These are phyloP conservation scores for Colletotrichum endophyticum DNA, from an alignment of 2,329 filamentous ascomycete genomes.

Conservation along the genomic window DNA sequence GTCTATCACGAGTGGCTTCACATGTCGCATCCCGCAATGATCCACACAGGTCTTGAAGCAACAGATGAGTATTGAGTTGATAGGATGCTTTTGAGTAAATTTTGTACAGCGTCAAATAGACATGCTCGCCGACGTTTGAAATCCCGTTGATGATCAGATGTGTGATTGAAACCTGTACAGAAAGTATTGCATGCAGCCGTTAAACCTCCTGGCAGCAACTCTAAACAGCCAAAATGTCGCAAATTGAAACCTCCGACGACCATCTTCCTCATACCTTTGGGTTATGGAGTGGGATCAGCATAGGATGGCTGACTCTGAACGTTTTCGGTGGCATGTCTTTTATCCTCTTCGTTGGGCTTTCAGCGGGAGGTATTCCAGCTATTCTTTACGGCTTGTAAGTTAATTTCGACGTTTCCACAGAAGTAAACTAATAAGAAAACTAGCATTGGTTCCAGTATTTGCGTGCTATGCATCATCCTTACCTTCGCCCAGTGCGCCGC, in stretches of 20 bases:
- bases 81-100: neutral
- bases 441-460: neutral
- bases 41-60: neutral
- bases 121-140: neutral
- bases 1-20: neutral
- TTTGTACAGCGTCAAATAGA: neutral
- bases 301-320: neutral
- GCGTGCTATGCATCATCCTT: neutral
- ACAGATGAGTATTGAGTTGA: neutral
- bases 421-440: neutral
- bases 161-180: neutral
- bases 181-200: neutral
- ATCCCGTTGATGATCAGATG: neutral
- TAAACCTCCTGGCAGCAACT: neutral
- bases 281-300: neutral
- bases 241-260: neutral
- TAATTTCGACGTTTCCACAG: accelerated
- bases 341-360: neutral
- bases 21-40: neutral
- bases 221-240: neutral
- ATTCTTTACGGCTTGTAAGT: neutral
- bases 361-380: neutral
- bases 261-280: neutral
- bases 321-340: neutral
- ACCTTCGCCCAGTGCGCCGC: neutral